Evolutionary conservation across 192 early-diverging fungal genomes (phyloP).

Genomic region (Coemansia sp.): DNA sequence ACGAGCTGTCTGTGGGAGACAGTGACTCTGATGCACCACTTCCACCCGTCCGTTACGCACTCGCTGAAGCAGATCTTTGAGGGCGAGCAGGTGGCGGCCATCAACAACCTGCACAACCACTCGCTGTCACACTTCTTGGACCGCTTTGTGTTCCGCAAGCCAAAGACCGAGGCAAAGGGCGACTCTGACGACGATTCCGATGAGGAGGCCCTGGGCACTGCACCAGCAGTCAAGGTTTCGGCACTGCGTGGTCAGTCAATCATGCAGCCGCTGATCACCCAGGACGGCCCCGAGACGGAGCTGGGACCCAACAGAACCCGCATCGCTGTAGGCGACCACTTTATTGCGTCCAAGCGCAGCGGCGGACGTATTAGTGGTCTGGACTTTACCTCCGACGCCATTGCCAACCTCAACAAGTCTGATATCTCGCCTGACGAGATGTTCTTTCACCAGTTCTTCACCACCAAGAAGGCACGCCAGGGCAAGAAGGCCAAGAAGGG

Average conservation of each 20-base stretch:
- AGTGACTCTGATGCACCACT: slow-evolving; percentile 72
- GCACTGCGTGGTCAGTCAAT: slow-evolving; percentile 41
- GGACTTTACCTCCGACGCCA: slow-evolving; percentile 28
- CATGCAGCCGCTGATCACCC: slow-evolving; percentile 51
- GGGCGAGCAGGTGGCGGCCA: slow-evolving; percentile 60
- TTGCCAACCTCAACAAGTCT: slow-evolving; percentile 34
- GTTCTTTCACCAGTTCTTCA: slow-evolving; percentile 46
- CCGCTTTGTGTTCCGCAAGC: slow-evolving; percentile 92
- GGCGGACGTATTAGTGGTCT: slow-evolving; percentile 56
- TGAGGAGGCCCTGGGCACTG: neutral
- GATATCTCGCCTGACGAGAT: slow-evolving; percentile 30
- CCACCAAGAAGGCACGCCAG: slow-evolving; percentile 33
- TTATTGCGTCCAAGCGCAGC: slow-evolving; percentile 67
- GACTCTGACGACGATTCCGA: slow-evolving; percentile 46
- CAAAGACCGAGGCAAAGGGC: slow-evolving; percentile 73
- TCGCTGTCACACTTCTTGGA: slow-evolving; percentile 92
- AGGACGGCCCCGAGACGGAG: slow-evolving; percentile 21
- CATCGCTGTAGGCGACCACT: slow-evolving; percentile 44
- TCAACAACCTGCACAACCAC: slow-evolving; percentile 80
- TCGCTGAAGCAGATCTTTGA: slow-evolving; percentile 73
- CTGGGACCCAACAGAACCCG: slow-evolving; percentile 9
- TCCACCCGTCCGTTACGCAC: slow-evolving; percentile 87
- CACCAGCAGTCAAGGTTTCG: slow-evolving; percentile 9
- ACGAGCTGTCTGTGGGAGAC: slow-evolving; percentile 89
- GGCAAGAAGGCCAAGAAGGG: slow-evolving; percentile 42